Percentiles rank a stretch among this genome's conserved stretches.
Conservation (phyloP, 768 basidiomycete genomes). For the Mycena pura region DNA sequence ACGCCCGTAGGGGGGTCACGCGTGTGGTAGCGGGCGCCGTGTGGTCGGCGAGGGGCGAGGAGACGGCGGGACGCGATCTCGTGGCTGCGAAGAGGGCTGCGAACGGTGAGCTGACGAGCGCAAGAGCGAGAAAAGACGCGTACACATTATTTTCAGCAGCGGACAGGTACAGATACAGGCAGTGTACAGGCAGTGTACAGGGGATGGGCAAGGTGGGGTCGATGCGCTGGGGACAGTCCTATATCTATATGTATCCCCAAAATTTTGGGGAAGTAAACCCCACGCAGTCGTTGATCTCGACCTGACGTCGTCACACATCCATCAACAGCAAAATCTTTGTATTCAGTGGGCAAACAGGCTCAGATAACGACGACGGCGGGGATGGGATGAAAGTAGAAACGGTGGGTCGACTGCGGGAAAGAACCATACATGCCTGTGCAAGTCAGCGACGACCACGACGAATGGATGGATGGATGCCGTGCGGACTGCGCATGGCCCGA, state of each 20-base stretch:
- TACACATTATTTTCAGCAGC: slow-evolving; percentile 14
- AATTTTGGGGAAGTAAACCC: background rate
- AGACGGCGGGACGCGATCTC: slow-evolving; percentile 58
- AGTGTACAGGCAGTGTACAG: background rate
- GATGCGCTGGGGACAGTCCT: too few relatives aligned
- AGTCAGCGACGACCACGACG: slow-evolving; percentile 8
- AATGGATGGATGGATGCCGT: background rate
- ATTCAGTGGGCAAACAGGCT: too few relatives aligned
- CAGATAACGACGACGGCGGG: too few relatives aligned
- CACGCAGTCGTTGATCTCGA: background rate
- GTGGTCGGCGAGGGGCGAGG: slow-evolving; percentile 67
- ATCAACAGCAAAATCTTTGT: too few relatives aligned
- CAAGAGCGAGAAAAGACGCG: background rate
- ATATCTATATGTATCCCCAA: background rate
- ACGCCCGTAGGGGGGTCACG: slow-evolving; percentile 48
- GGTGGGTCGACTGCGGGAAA: slow-evolving; percentile 10
- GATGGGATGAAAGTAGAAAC: background rate
- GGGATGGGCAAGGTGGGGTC: background rate
- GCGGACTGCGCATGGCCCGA: background rate
- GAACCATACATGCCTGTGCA: slow-evolving; percentile 13
- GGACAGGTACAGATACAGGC: slow-evolving; percentile 4
- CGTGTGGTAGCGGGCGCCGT: slow-evolving; percentile 36
- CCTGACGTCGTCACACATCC: too few relatives aligned
- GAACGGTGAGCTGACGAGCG: background rate
- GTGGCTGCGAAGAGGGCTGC: slow-evolving; percentile 37